Evolutionary conservation across 768 basidiomycete genomes (phyloP), one percentile per base, ranked within the genome.

Genomic region (Pisolithus sp.): DNA sequence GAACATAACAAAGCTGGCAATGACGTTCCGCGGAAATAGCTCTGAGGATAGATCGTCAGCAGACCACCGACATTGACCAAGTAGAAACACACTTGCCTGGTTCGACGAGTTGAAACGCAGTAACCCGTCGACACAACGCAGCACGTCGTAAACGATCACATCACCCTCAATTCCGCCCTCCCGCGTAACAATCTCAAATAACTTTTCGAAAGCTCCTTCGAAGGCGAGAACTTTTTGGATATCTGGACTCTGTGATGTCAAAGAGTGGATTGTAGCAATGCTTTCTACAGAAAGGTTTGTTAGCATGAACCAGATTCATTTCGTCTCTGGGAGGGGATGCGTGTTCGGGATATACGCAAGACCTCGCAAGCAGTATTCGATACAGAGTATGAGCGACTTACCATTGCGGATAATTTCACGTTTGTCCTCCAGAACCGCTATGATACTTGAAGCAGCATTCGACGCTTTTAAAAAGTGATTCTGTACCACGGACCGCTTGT

Each of bases 141-240:
- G 71, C n/a, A 90, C 89, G 57, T 93, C 86, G 57, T 89, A 85
- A 0, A 89, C 82, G 40, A 89, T 85, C 50, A 86, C 76, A 9
- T 93, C 93, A 15, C 94, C 93, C 59, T 97, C 94, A 21, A 93
- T 76, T 0, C 96, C 96, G 20, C 93, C 91, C 67, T 97, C 95
- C 55, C 81, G 78, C 8, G 80, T 77, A 54, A 98, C 80, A 45
- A 89, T 93, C 50, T 84, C 84, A 71, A 98, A 93, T 28, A 99
- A 77, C 64, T 87, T 91, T 73, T 99, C 96, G 61, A 99, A 98
- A 2, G 89, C 90, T 18, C 96, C 93, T 59, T 93, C 93, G 60
- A 99, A 99, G 0, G 94, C 93, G 42, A 98, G 81, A 28, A 97
- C 83, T 69, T 97, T 98, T 63, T 97, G 95, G 34, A 99, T 89